Evolutionary conservation across 2,329 filamentous ascomycete genomes (phyloP).

Genomic region (Cytospora mali): DNA sequence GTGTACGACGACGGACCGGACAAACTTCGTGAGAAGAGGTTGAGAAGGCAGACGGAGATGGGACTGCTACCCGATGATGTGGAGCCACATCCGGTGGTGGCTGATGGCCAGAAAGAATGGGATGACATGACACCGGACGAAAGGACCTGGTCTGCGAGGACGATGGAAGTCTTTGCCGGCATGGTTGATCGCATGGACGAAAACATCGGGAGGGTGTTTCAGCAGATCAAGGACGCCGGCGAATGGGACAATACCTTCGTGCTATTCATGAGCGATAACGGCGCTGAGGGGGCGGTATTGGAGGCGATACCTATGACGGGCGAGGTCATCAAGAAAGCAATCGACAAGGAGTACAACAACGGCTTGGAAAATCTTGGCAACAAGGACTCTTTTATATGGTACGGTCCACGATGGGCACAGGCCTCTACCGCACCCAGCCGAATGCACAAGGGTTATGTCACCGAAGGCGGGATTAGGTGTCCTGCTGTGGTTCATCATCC

Average conservation of each 20-base stretch:
- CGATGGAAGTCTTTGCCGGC: conserved; percentile 64
- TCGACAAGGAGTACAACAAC: conserved; percentile 59
- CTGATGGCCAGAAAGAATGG: conserved; percentile 53
- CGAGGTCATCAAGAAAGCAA: conserved; percentile 28
- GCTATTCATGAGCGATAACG: conserved; percentile 64
- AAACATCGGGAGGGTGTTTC: conserved; percentile 61
- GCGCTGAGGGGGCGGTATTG: conserved; percentile 34
- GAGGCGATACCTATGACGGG: conserved; percentile 13
- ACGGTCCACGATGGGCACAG: conserved; percentile 57
- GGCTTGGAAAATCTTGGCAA: conserved; percentile 56
- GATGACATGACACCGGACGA: conserved; percentile 48
- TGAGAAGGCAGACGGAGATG: conserved; percentile 57
- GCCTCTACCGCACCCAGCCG: conserved; percentile 36
- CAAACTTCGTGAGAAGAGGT: conserved; percentile 53
- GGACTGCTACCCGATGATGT: conserved; percentile 44
- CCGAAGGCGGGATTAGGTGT: conserved; percentile 56
- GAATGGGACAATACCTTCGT: conserved; percentile 67
- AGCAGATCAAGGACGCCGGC: conserved; percentile 56
- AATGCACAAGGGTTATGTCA: conserved; percentile 41
- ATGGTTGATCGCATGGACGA: conserved; percentile 66
- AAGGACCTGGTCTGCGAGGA: conserved; percentile 48
- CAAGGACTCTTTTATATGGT: conserved; percentile 58
- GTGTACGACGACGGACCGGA: conserved; percentile 64
- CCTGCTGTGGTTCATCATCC: conserved; percentile 44
- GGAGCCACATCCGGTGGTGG: conserved; percentile 51